Percentiles rank a stretch among this genome's conserved stretches.
Evolutionary conservation across 2,329 filamentous ascomycete genomes (phyloP).

Genomic region (Colletotrichum chlorophyti): DNA sequence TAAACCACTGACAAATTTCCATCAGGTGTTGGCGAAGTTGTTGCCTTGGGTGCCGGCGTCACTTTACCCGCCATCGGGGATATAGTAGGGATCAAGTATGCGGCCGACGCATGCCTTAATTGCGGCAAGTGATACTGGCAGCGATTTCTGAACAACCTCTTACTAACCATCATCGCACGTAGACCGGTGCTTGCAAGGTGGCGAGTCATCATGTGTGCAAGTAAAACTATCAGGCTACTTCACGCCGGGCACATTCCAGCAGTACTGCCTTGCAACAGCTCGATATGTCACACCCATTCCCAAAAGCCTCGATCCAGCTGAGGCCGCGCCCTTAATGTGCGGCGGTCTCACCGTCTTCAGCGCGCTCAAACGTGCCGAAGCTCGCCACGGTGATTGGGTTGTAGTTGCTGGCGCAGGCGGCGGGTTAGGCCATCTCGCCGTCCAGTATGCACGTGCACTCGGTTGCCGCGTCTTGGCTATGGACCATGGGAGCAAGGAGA

Average conservation of each 20-base stretch:
- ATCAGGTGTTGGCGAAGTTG: conserved; percentile 27
- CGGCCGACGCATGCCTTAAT: conserved; percentile 31
- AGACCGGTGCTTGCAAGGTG: conserved; percentile 32
- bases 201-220: conserved; percentile 31
- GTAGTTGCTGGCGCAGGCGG: conserved; percentile 39
- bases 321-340: conserved; percentile 69
- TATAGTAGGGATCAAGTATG: conserved; percentile 32
- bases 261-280: conserved; percentile 31
- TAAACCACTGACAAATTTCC: neutral
- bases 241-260: conserved; percentile 35
- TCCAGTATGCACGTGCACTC: conserved; percentile 38
- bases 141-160: no score
- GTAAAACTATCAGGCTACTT: conserved; percentile 35
- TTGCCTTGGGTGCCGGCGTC: conserved; percentile 28
- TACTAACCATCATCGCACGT: neutral
- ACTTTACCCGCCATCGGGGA: conserved; percentile 25
- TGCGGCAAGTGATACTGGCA: conserved; percentile 25
- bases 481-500: conserved; percentile 35
- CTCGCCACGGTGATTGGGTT: conserved; percentile 35
- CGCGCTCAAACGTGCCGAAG: conserved; percentile 51
- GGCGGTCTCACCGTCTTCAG: conserved; percentile 70
- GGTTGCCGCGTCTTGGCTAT: conserved; percentile 37
- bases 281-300: conserved; percentile 53
- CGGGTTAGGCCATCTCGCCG: conserved; percentile 37
- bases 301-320: conserved; percentile 39